These are phyloP conservation scores for Alternaria infectoria DNA, from an alignment of 2,329 filamentous ascomycete genomes.

Conservation along the genomic window DNA sequence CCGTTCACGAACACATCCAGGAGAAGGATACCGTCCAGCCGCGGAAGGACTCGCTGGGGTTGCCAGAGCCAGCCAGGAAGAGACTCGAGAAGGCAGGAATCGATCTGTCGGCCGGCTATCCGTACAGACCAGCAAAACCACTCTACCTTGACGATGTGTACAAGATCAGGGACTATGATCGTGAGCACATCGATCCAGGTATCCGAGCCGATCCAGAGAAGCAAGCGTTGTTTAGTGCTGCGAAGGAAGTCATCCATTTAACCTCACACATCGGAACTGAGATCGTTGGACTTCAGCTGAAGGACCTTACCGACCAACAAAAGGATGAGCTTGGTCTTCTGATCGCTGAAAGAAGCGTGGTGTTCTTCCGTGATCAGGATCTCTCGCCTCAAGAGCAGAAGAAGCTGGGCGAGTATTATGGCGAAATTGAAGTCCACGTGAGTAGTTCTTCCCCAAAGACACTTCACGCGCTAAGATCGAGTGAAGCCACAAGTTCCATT, in stretches of 20 bases:
- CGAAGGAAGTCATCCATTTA: slow-evolving; percentile 52
- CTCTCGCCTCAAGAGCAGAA: slow-evolving; percentile 41
- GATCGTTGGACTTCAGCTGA: slow-evolving; percentile 54
- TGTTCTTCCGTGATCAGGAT: slow-evolving; percentile 60
- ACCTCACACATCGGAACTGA: slow-evolving; percentile 48
- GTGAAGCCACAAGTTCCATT: slow-evolving; percentile 71
- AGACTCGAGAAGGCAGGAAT: slow-evolving; percentile 72
- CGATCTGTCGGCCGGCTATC: slow-evolving; percentile 73
- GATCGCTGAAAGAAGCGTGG: slow-evolving; percentile 52
- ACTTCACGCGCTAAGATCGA: neutral
- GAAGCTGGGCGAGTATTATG: slow-evolving; percentile 43
- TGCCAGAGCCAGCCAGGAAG: slow-evolving; percentile 64
- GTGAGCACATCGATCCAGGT: slow-evolving; percentile 43
- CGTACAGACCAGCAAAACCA: slow-evolving; percentile 71
- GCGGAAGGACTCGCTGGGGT: slow-evolving; percentile 67
- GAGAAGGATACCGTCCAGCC: slow-evolving; percentile 65
- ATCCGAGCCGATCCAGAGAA: slow-evolving; percentile 61
- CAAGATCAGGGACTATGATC: slow-evolving; percentile 62
- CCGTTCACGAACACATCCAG: slow-evolving; percentile 55
- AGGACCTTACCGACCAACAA: slow-evolving; percentile 53
- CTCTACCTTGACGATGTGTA: slow-evolving; percentile 74
- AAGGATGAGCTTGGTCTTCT: slow-evolving; percentile 58
- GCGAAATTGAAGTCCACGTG: slow-evolving; percentile 71
- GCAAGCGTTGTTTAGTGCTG: slow-evolving; percentile 43
- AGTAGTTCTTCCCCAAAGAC: slow-evolving; percentile 26